Evolutionary conservation across 2,329 filamentous ascomycete species (phyloP).

Genomic region (Knoxdaviesia proteae): DNA sequence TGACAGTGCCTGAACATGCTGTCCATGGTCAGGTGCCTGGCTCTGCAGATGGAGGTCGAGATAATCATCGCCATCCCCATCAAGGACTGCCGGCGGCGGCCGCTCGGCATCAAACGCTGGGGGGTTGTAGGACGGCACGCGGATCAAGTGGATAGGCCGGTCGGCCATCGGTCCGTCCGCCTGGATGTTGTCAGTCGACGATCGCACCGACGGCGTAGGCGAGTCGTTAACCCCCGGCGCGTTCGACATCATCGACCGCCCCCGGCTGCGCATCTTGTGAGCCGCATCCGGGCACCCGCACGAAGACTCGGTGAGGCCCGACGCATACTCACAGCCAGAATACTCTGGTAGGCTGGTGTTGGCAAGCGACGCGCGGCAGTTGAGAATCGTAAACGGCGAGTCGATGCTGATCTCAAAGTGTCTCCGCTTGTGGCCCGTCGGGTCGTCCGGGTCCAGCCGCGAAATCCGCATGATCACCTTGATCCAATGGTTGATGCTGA

Average conservation of each 20-base stretch:
- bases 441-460: conserved; percentile 58
- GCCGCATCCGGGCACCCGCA: conserved; percentile 32
- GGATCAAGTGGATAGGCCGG: conserved; percentile 66
- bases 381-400: conserved; percentile 81
- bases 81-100: conserved; percentile 19
- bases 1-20: neutral
- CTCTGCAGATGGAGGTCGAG: too few species aligned
- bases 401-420: conserved; percentile 96
- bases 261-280: conserved; percentile 11
- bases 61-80: too few species aligned
- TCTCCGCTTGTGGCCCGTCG: conserved; percentile 48
- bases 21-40: conserved; percentile 28
- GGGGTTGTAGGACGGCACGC: conserved; percentile 70
- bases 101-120: conserved; percentile 70
- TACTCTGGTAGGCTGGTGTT: conserved; percentile 78
- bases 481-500: conserved; percentile 91
- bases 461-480: conserved; percentile 86
- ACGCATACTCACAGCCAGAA: conserved; percentile 26
- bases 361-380: conserved; percentile 78
- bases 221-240: too few species aligned
- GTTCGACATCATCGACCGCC: too few species aligned
- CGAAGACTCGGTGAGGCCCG: conserved; percentile 21
- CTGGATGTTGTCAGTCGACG: neutral
- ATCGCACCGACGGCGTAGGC: neutral
- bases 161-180: conserved; percentile 14